Base-by-base conservation (phyloP, 2,329 filamentous ascomycete species). In the Aspergillus uvarum region DNA sequence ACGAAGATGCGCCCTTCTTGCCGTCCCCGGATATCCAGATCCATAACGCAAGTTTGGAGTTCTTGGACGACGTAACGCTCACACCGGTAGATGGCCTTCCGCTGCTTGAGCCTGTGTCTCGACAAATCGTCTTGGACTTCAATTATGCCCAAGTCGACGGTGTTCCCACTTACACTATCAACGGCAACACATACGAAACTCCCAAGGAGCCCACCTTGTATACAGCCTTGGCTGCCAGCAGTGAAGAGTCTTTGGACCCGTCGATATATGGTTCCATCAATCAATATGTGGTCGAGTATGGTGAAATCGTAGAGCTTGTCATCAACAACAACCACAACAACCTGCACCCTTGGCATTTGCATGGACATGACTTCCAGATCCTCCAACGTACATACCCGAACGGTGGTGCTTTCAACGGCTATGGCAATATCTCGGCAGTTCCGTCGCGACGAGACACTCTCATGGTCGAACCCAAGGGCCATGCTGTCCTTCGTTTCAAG, bases 141-240 rank as follows among this genome's bases (percentile, higher is more conserved):
- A 79, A 80, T 61, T 90, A 90, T 85, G 82, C 87, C 67, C 87
- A 89, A 62, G 81, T 92, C 11, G 83, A 92, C 60, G 89, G 89
- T 1, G 84, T 84, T 29, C 66, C 63, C 24, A 70, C 71, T 29
- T 87, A 86, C 61, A 87, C 88, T 76, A 85, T 90, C 58, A 93
- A 94, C 79, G 87, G 90, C 74, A 85, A 91, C 63, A 91, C 89
- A 31, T 96, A 93, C 73, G 83, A 84, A 3, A 58, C 77, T 0
- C 91, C 90, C 52, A 90, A 91, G 72, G 91, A 96, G 0, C 92
- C 92, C 0, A 87, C 89, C 0, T 81, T 96, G 0, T 96, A 92
- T 80, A 91, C 89, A 0, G 90, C 83, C 1, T 80, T 96, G 3
- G 86, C 85, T 0, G 76, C 86, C 1, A 86, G 85, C 16, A 21